Percentiles rank a stretch among this genome's conserved stretches.
Conservation (phyloP, 2,329 filamentous ascomycete species). For the Beauveria sp. region DNA sequence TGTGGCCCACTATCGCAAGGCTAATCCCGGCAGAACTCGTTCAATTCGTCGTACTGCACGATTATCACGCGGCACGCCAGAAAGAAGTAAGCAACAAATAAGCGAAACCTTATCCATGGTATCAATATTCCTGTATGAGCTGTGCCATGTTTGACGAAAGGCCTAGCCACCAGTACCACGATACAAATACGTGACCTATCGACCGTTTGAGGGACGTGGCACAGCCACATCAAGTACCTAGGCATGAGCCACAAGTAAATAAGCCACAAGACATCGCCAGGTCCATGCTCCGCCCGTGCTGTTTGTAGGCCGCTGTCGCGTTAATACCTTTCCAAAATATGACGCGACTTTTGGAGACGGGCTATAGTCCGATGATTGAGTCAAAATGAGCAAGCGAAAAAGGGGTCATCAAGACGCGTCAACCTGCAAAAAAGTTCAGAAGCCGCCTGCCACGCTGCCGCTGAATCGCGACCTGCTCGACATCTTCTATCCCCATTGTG, state of each 20-base stretch:
- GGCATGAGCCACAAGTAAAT: not conserved
- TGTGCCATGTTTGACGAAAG: too few species aligned
- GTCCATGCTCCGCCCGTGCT: not conserved
- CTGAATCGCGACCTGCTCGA: conserved; percentile 56
- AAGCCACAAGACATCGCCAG: not conserved
- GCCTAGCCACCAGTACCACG: not conserved
- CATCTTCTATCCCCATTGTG: conserved; percentile 58
- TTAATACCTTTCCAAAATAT: not conserved
- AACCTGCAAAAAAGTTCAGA: conserved; percentile 11
- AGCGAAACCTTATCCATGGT: too few species aligned
- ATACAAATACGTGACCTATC: not conserved
- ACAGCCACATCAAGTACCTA: not conserved
- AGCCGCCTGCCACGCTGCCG: conserved; percentile 8
- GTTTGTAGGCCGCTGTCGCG: not conserved
- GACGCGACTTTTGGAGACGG: not conserved
- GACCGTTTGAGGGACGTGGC: not conserved
- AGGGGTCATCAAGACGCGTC: conserved; percentile 17
- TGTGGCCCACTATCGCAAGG: not conserved
- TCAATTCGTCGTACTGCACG: too few species aligned
- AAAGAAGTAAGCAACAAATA: too few species aligned
- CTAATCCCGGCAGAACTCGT: too few species aligned
- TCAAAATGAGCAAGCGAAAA: conserved; percentile 8
- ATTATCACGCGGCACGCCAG: too few species aligned
- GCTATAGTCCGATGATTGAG: not conserved
- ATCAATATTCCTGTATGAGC: not conserved